Evolutionary conservation across 306 rosid genomes (phyloP), one percentile per base, ranked within the genome.

Genomic region (Gastrolobium villosum): DNA sequence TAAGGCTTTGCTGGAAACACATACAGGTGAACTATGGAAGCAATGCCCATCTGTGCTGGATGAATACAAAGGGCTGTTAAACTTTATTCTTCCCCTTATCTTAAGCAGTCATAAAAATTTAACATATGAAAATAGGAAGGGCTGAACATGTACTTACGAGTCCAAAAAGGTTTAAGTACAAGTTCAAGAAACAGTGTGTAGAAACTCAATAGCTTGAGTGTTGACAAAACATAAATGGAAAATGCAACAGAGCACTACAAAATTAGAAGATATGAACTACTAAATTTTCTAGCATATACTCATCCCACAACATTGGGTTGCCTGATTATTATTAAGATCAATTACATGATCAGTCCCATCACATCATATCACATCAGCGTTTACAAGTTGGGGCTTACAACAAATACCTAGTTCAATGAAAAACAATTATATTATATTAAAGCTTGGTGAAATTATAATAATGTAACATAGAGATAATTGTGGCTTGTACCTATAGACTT

Each of bases 1-100:
- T 96, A 96, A 70, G 98, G 99, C 87, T 91, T 93, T 73, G 99
- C 91, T 32, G 99, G 91, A 81, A 96, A 96, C 77, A 96, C 99
- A 80, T 87, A 93, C 52, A 96, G 91, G 90, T 96, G 99, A 81
- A 96, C 97, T 70, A 89, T 48, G 61, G 99, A 91, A 85, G 99
- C 99, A 86, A 96, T 83, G 86, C 87, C 92, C 99, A 96, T 96
- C 99, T 96, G 99, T 74, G 84, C 89, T 82, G 88, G 91, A 87
- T 84, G 77, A 89, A 93, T 66, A 78, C 74, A 80, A 82, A 85
- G 68, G 77, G 82, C 80, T 87, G 88, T 88, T 74, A 87, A 90
- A 84, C 85, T 82, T 84, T 50, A 82, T 77, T 82, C 76, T 75
- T 32, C 52, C 82, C 71, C 64, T 75, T 57, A 75, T 82, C 78